These are phyloP conservation scores for Ceratocystis colombiana DNA, from an alignment of 2,329 filamentous ascomycete genomes.

Conservation along the genomic window DNA sequence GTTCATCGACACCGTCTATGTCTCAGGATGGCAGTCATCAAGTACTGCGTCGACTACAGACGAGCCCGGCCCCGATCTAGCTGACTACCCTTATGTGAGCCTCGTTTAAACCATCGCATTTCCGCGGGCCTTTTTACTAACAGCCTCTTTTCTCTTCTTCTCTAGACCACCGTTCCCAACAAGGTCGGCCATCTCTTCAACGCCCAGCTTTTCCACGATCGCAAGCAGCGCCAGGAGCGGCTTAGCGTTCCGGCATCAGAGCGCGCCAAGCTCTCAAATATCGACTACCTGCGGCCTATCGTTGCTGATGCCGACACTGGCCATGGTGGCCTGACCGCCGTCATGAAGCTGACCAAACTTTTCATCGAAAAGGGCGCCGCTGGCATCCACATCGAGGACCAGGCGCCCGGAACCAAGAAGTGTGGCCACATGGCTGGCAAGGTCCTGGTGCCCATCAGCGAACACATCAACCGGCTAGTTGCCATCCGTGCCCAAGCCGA, in stretches of 20 bases:
- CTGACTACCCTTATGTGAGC: constrained; percentile 85
- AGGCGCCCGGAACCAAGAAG: constrained; percentile 97
- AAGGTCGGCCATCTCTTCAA: constrained; percentile 97
- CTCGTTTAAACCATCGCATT: neutral
- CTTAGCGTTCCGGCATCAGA: constrained; percentile 63
- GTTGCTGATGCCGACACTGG: constrained; percentile 95
- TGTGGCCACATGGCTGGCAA: constrained; percentile 99
- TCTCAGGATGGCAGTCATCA: constrained; percentile 97
- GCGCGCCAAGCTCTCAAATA: constrained; percentile 62
- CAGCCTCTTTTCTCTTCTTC: neutral
- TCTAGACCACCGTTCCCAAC: constrained; percentile 88
- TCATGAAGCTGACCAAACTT: constrained; percentile 98
- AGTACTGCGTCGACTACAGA: constrained; percentile 91
- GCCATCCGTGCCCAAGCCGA: constrained; percentile 96
- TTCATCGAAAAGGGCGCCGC: constrained; percentile 95
- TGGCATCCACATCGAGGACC: constrained; percentile 97
- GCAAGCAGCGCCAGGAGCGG: constrained; percentile 95
- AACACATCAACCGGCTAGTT: constrained; percentile 96
- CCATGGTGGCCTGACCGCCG: constrained; percentile 91
- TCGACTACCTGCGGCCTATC: constrained; percentile 92
- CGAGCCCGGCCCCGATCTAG: constrained; percentile 93
- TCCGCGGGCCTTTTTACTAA: neutral
- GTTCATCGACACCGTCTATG: constrained; percentile 96
- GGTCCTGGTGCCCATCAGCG: constrained; percentile 88
- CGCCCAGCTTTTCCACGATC: constrained; percentile 98